Conservation (phyloP, 495 filamentous ascomycete species). For the Penicillium diatomitis region DNA sequence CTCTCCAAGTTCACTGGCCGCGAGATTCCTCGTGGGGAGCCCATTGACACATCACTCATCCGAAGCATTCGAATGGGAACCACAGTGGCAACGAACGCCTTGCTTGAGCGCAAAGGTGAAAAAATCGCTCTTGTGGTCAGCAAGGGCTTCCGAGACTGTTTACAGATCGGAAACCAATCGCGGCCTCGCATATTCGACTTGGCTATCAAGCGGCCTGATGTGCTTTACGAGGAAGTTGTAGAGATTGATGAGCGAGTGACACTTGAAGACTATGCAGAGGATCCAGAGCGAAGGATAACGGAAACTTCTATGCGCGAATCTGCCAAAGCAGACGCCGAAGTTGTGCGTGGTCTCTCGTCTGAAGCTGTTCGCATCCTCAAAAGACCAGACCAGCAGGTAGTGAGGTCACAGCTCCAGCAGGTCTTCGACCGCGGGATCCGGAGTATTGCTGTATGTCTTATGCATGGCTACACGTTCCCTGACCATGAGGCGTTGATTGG, state of each 20-base stretch:
- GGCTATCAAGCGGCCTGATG: conserved; percentile 60
- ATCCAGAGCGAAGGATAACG: conserved; percentile 15
- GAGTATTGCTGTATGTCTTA: conserved; percentile 37
- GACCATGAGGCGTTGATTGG: conserved; percentile 28
- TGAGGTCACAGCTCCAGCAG: conserved; percentile 25
- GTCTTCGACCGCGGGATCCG: conserved; percentile 29
- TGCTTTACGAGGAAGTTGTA: conserved; percentile 59
- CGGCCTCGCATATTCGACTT: conserved; percentile 68
- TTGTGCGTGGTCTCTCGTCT: conserved; percentile 16
- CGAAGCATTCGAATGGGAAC: conserved; percentile 78
- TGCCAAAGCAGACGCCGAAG: not conserved
- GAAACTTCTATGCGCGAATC: conserved; percentile 1
- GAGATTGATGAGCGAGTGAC: conserved; percentile 78
- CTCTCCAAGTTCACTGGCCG: conserved; percentile 61
- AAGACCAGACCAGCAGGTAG: conserved; percentile 10
- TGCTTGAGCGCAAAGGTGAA: conserved; percentile 86
- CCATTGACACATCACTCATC: conserved; percentile 68
- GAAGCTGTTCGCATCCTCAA: conserved; percentile 37
- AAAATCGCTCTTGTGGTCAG: conserved; percentile 78
- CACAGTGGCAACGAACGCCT: conserved; percentile 73
- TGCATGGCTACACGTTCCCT: conserved; percentile 40
- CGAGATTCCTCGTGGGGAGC: conserved; percentile 67
- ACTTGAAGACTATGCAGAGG: conserved; percentile 47
- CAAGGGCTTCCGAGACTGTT: conserved; percentile 78
- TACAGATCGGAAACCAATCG: conserved; percentile 72